Evolutionary conservation across 2,329 filamentous ascomycete genomes (phyloP).

Genomic region (Trichothecium sympodiale): DNA sequence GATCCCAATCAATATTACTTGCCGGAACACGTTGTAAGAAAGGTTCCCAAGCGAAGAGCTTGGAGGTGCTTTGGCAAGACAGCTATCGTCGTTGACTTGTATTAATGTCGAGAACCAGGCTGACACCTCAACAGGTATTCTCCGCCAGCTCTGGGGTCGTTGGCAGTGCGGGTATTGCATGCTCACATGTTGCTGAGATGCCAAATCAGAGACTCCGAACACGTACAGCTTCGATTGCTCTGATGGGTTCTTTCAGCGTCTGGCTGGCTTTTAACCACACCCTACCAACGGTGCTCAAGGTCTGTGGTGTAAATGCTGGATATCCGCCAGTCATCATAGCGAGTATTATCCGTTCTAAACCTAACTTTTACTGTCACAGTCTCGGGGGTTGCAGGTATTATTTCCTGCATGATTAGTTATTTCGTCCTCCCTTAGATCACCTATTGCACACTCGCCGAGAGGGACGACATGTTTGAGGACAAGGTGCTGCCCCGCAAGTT

Average conservation of each 20-base stretch:
- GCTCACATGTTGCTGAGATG: not conserved
- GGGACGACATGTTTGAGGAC: conserved; percentile 7
- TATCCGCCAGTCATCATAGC: conserved; percentile 34
- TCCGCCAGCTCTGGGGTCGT: not conserved
- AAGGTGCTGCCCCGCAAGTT: conserved; percentile 3
- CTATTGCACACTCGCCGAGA: conserved; percentile 32
- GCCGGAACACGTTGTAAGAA: too few species aligned
- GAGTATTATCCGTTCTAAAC: too few species aligned
- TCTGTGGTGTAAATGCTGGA: conserved; percentile 25
- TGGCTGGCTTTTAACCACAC: not conserved
- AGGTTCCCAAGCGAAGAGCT: too few species aligned
- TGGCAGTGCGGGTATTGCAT: not conserved
- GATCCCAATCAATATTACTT: too few species aligned
- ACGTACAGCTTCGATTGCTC: not conserved
- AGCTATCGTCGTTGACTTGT: too few species aligned
- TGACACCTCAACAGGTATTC: conserved; percentile 1
- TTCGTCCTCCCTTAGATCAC: conserved; percentile 67
- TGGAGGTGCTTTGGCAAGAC: too few species aligned
- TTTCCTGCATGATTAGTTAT: conserved; percentile 80
- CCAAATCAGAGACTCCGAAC: not conserved
- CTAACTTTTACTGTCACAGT: conserved; percentile 13
- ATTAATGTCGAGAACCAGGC: too few species aligned
- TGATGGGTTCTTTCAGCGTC: not conserved
- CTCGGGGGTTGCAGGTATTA: conserved; percentile 48
- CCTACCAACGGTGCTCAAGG: not conserved